Base-by-base conservation (phyloP, 1,284 basidiomycete species). In the Cutaneotrichosporon cavernicola region DNA sequence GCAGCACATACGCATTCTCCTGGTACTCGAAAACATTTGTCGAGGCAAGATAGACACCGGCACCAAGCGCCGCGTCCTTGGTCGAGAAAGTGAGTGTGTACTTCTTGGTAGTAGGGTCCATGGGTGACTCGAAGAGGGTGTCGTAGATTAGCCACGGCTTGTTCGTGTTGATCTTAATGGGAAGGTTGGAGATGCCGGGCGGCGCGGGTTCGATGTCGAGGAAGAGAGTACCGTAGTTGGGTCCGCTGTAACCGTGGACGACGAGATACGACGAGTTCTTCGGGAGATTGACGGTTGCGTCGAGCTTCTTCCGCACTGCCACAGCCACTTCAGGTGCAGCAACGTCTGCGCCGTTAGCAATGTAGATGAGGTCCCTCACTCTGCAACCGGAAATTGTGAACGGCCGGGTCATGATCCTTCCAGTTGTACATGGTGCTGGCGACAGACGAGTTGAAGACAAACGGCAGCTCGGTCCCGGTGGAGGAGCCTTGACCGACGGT, bases 371-470 rank as follows among this genome's bases (percentile, higher is more conserved):
- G 6, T 5, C 22, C 18, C 51, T 16, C 30, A 53, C 51, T 53
- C 30, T 53, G 30, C 30, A 53, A 18, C 16, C 31, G 14, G 10
- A 53, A 34, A 30, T 53, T 14, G 51, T 53, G 30, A 18, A 53
- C 31, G 13, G 16, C 18, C 4, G 51, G 51, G 14, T 53, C 30
- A 18, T 18, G 13, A 7, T 53, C 30, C 49, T 50, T 31, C 51
- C 51, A 53, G 18, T 32, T 53, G 51, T 53, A 53, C 51, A 53
- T 53, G 4, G 51, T 32, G 51, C 51, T 34, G 43, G 43, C 43
- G 31, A 53, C 51, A 8, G 30, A n/a, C 7, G 30, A 32, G 30
- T 34, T 31, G 51, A 31, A 53, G 26, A 53, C 51, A 16, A 53
- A 53, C 5, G 14, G 14, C 13, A 53, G 51, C 26, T 31, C 51